phyloP scores from a whole-genome alignment of 2,329 filamentous ascomycete species.

The Aureobasidium sp. region DNA sequence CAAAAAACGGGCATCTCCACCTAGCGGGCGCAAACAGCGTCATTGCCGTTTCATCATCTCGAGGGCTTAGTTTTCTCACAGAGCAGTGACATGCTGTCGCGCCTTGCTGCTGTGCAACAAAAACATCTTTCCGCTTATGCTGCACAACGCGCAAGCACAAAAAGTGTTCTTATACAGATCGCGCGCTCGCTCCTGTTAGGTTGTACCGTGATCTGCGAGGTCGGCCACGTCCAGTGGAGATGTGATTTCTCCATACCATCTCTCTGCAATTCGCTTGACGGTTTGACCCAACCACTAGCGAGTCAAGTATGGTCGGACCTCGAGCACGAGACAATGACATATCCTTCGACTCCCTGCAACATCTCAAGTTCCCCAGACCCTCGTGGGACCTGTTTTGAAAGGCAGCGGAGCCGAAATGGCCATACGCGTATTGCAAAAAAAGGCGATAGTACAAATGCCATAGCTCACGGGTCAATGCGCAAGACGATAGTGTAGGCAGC shows the following conservation, averaged over 20 bases:
- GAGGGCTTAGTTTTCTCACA: neutral
- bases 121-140: neutral
- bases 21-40: neutral
- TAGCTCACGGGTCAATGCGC: slow-evolving; percentile 1
- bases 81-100: neutral
- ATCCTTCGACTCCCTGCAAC: neutral
- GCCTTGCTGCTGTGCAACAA: neutral
- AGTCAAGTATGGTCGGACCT: neutral
- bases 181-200: neutral
- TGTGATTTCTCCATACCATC: neutral
- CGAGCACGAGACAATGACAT: slow-evolving; percentile 6
- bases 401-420: slow-evolving; percentile 3
- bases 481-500: neutral
- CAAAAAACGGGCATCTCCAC: slow-evolving; percentile 11
- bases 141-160: neutral
- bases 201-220: neutral
- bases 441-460: neutral
- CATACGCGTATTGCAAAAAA: neutral
- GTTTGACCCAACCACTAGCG: neutral
- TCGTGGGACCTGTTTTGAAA: neutral
- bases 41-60: slow-evolving; percentile 10
- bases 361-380: neutral
- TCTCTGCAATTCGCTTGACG: neutral
- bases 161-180: neutral
- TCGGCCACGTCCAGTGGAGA: neutral